These are phyloP conservation scores for Monilinia aucupariae DNA, from an alignment of 2,329 filamentous ascomycete genomes.

Conservation along the genomic window DNA sequence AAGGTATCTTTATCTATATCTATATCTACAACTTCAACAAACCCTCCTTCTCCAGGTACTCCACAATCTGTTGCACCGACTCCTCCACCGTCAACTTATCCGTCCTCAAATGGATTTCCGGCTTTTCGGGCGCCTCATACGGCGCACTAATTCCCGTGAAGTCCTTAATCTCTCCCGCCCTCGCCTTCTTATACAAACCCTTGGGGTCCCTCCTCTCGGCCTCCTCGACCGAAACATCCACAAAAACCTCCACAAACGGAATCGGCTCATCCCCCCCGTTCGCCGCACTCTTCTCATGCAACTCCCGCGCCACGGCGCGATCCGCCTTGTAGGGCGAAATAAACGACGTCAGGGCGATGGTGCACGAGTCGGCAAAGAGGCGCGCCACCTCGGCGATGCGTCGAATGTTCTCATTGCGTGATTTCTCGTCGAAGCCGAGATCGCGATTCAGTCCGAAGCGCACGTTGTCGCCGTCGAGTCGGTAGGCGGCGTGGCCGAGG, in stretches of 20 bases:
- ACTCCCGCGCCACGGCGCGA: slow-evolving; percentile 70
- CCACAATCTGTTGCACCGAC: slow-evolving; percentile 76
- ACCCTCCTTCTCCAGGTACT: slow-evolving; percentile 68
- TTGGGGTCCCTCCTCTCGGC: slow-evolving; percentile 96
- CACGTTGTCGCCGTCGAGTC: slow-evolving; percentile 96
- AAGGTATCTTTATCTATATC: no score
- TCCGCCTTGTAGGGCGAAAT: slow-evolving; percentile 93
- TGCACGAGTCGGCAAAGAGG: slow-evolving; percentile 86
- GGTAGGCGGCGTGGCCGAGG: slow-evolving; percentile 75
- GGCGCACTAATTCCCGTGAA: slow-evolving; percentile 95
- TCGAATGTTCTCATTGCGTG: slow-evolving; percentile 96
- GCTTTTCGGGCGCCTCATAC: slow-evolving; percentile 80
- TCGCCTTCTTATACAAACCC: slow-evolving; percentile 95
- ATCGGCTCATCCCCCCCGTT: slow-evolving; percentile 60
- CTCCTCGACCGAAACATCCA: slow-evolving; percentile 85
- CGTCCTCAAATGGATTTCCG: slow-evolving; percentile 84
- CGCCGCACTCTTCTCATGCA: slow-evolving; percentile 60
- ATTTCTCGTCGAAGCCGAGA: slow-evolving; percentile 85
- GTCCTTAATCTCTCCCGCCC: slow-evolving; percentile 89
- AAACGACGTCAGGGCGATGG: slow-evolving; percentile 88
- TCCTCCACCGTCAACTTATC: slow-evolving; percentile 81
- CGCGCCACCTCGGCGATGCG: slow-evolving; percentile 90
- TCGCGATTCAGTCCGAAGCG: slow-evolving; percentile 98
- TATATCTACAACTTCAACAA: slow-evolving; percentile 40
- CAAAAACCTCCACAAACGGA: slow-evolving; percentile 88